Conservation (phyloP, 2,329 filamentous ascomycete genomes). For the Aspergillus sp. region DNA sequence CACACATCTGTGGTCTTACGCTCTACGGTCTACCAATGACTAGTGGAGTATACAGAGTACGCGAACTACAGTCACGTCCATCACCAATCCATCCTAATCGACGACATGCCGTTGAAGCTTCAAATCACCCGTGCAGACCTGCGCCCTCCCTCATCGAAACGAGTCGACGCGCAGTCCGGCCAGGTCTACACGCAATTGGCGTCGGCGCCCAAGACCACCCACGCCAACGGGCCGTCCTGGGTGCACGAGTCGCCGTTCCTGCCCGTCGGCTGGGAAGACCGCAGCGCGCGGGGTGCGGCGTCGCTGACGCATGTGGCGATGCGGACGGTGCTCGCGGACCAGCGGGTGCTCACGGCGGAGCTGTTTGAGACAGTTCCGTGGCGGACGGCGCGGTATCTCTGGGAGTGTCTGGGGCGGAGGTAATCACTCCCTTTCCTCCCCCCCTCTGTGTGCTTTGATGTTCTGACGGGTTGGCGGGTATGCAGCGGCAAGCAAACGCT, state of each 20-base stretch:
- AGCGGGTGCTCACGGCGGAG: constrained; percentile 32
- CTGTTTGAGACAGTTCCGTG: constrained; percentile 41
- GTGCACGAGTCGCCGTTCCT: constrained; percentile 39
- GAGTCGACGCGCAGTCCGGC: constrained; percentile 12
- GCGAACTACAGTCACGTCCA: no score
- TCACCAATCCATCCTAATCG: no score
- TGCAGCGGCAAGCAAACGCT: constrained; percentile 29
- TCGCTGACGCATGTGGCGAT: constrained; percentile 37
- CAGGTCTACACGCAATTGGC: constrained; percentile 15
- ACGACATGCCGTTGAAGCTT: neutral
- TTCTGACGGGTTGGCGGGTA: neutral
- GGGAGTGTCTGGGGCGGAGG: constrained; percentile 37
- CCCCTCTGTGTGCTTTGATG: neutral
- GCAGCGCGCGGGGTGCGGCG: constrained; percentile 25
- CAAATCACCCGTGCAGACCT: neutral
- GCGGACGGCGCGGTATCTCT: constrained; percentile 39
- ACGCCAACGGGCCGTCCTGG: constrained; percentile 32
- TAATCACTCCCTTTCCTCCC: constrained; percentile 18
- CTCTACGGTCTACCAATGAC: no score
- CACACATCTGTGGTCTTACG: no score
- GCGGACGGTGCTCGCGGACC: constrained; percentile 32
- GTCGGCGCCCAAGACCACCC: constrained; percentile 1
- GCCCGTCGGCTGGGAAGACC: constrained; percentile 25
- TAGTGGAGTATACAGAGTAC: no score
- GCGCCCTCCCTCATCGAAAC: neutral